Evolutionary conservation across 495 filamentous ascomycete genomes (phyloP), one percentile per base, ranked within the genome.

Genomic region (Pseudevernia furfuracea): DNA sequence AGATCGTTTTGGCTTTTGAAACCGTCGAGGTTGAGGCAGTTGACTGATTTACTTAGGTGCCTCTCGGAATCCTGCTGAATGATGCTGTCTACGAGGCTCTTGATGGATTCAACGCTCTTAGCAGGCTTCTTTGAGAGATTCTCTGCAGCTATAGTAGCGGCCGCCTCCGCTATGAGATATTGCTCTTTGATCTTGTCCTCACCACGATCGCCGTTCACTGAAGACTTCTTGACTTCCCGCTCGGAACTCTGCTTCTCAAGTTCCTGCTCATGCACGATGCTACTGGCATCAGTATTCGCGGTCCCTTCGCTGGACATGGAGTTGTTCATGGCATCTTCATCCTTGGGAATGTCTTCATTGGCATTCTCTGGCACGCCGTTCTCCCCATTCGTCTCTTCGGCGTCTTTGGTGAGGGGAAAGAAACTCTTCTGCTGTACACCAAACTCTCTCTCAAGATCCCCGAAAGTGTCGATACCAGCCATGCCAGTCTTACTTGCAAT

Each of bases 401-500:
- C 14, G 5, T 23, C 55, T 53, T 23, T 28, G 21, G 28, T 46
- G 19, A 58, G 4, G 19, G 9, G 5, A 46, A 36, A 49, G 15
- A 21, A 52, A 41, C 19, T 39, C 15, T 61, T 43, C 23, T 25
- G 37, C 38, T 60, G 56, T 28, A 66, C 32, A 15, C 66, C 62
- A 61, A 70, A 67, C 10, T 67, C 61, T 37, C 43, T 32, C 60
- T 70, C 68, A 9, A 70, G 63, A n/a, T 61, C 62, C 21, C 69
- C 66, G 14, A 44, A 58, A 9, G 21, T 46, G 17, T 66, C 61
- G 21, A 58, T 28, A 43, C 61, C 53, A 34, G 61, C 52, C 48
- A 17, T 53, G 15, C 48, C 19, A 0, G 30, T 32, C 44, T 53
- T 60, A 9, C 46, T 44, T n/a, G 55, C 39, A 15, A 68, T 17